These are phyloP conservation scores for Chlamydomonas eustigma DNA, from an alignment of 139 green algal species.

Conservation along the genomic window DNA sequence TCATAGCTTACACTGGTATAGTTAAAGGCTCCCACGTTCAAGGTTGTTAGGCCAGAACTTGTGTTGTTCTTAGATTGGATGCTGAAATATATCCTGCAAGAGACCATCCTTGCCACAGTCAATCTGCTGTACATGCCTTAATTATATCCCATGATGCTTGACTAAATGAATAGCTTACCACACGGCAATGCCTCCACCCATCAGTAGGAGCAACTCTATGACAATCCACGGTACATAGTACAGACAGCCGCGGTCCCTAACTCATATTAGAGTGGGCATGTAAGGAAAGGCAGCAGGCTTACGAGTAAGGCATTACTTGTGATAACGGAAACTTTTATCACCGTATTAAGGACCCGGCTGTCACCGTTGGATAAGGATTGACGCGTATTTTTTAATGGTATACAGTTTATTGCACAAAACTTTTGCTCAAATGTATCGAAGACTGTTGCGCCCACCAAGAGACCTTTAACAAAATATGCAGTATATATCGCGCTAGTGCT, in stretches of 20 bases:
- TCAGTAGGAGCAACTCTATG: background rate
- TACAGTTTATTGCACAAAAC: too few species aligned
- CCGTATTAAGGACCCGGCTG: background rate
- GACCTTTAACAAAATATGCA: too few species aligned
- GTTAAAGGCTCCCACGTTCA: background rate
- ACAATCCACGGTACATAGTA: conserved; percentile 40
- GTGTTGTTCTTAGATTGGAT: background rate
- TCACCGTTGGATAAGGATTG: background rate
- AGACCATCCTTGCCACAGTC: background rate
- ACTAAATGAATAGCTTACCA: conserved; percentile 15
- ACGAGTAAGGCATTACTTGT: background rate
- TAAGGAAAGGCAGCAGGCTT: background rate
- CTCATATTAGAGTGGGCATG: background rate
- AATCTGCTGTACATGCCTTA: background rate
- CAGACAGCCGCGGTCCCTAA: conserved; percentile 26
- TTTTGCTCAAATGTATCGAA: too few species aligned
- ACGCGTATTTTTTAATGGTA: background rate
- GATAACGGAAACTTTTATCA: background rate
- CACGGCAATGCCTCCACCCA: conserved; percentile 15
- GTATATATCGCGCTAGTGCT: too few species aligned
- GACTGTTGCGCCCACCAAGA: too few species aligned
- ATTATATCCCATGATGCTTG: background rate
- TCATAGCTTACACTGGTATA: background rate
- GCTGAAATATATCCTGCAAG: conserved; percentile 19
- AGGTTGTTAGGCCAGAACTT: background rate